Base-by-base conservation (phyloP, 257 asterid species). In the Schizonepeta tenuifolia region DNA sequence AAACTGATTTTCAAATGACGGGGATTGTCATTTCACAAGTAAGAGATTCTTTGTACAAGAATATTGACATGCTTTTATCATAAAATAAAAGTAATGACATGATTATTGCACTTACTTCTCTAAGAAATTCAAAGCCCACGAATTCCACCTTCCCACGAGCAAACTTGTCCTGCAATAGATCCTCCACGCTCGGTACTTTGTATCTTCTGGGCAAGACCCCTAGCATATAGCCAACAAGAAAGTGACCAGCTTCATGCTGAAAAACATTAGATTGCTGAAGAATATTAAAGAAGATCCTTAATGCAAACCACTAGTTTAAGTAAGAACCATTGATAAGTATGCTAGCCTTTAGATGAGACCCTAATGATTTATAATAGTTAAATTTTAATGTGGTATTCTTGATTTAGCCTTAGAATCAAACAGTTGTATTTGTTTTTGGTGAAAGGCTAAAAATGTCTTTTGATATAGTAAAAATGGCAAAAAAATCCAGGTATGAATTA, bases 231-330 rank as follows among this genome's bases (percentile, higher is more conserved):
- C 93, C 93, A 58, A 85, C 87, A 7, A 90, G 86, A 80, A 90
- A 90, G 75, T 90, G 96, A 18, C 96, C 96, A 7, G 88, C 96
- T 83, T 90, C 96, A 75, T 90, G 96, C 96, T 90, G 86, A 67
- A 79, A 51, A 58, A 79, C 55, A 13, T 70, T 70, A 18, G 31
- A 61, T 44, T 54, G 49, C 36, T 20, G 33, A 33, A 28, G 40
- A 62, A 14, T 70, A 18, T 63, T 47, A 40, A 55, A 20, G 40
- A 60, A 54, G 43, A 49, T 44, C 28, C 49, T 53, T 54, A 28
- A 46, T 47, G 40, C 50, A 38, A 38, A 33, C 18, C 2, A 69
- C 55, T 47, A 65, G 40, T 50, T 50, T 33, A 38, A 41, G 21
- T 59, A 54, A 58, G 26, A 31, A 63, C 46, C 28, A 28, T 43